Evolutionary conservation across 305 asterid species (phyloP), one percentile per base, ranked within the genome.

Genomic region (Fraxinus latifolia): DNA sequence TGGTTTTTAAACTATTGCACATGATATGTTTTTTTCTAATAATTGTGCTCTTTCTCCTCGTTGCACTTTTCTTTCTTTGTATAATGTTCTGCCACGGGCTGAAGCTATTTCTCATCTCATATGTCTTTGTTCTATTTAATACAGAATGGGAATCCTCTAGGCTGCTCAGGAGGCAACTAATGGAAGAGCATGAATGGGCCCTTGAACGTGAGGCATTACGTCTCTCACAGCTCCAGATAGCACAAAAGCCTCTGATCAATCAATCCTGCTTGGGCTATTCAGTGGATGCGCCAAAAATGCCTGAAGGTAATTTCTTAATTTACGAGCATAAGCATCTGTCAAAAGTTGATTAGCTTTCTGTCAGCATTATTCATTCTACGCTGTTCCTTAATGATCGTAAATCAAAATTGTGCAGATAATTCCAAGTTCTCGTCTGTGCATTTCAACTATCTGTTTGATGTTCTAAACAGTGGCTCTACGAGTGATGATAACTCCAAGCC

Each of bases 121-220:
- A 21, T 47, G 68, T 29, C 34, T 55, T 79, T 74, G 44, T 12
- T 83, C 7, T 39, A 3, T 78, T 44, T 36, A 44, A 77, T 50
- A 76, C 87, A 90, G 97, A 89, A 77, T 88, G 92, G 92, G 90
- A 87, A 60, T 83, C 91, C 7, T 81, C 93, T 3, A 88, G 92
- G 78, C 47, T 85, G 74, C 77, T 86, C 65, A 84, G 87, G 68
- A 87, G 91, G 84, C 92, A 88, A 80, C 85, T 85, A 65, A 81
- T 85, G 87, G 94, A 90, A 82, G 92, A 89, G 62, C 90, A 80
- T 3, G 87, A 86, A 55, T 90, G 78, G 23, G 88, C 86, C 53
- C 74, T 89, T 78, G 95, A 93, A 80, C 77, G 79, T 11, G 95
- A 91, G 91, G 80, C 85, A 0, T 82, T 82, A 84, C 97, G 89